Conservation (phyloP, 1,284 basidiomycete genomes). For the Ustilago bromivora region DNA sequence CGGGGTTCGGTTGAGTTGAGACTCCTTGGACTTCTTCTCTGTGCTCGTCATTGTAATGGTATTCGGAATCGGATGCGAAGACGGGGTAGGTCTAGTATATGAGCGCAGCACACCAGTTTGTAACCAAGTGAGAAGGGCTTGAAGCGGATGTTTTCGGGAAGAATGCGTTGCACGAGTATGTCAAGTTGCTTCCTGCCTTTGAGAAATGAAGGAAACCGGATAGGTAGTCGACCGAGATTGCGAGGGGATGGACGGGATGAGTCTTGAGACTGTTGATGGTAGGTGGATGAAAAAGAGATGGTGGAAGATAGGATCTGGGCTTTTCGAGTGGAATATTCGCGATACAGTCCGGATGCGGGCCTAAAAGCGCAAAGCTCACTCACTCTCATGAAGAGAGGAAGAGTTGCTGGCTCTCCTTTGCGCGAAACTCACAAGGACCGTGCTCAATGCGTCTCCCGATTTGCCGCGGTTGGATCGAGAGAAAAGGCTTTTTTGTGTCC, state of each 20-base stretch:
- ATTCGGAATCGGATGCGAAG: not conserved
- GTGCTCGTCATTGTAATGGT: conserved; percentile 25
- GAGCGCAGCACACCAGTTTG: not conserved
- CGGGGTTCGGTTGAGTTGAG: conserved; percentile 40
- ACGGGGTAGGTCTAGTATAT: not conserved
- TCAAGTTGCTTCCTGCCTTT: not conserved
- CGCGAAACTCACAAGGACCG: conserved; percentile 7
- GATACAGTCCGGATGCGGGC: conserved; percentile 21
- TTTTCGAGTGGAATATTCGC: conserved; percentile 24
- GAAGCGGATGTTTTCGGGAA: not conserved
- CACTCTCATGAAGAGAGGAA: not conserved
- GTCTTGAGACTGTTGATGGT: conserved; percentile 12
- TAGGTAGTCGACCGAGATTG: not conserved
- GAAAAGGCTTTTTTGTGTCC: not conserved
- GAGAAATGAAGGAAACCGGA: not conserved
- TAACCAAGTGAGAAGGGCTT: not conserved
- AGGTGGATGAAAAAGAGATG: conserved; percentile 13
- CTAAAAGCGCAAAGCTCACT: not conserved
- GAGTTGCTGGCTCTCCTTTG: not conserved
- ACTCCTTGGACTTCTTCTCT: conserved; percentile 53
- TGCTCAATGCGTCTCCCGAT: conserved; percentile 22
- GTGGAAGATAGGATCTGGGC: conserved; percentile 2
- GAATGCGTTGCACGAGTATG: not conserved
- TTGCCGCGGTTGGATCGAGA: conserved; percentile 9
- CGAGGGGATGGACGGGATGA: conserved; percentile 7